Conservation (phyloP, 768 basidiomycete genomes). For the Chalciporus chontae region DNA sequence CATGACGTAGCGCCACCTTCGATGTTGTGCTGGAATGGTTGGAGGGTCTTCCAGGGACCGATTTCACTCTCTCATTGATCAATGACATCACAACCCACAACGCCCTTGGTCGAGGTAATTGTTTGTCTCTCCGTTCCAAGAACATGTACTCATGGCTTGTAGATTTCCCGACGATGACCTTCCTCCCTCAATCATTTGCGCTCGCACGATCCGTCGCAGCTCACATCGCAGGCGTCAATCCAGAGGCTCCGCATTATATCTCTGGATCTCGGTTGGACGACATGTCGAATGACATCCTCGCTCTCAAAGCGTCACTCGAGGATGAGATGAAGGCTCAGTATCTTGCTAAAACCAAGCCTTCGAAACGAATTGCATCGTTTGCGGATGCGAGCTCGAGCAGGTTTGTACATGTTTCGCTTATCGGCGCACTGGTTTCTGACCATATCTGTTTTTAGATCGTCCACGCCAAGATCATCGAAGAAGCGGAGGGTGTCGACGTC, state of each 20-base stretch:
- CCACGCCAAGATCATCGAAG: slow-evolving; percentile 33
- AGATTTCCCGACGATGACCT: slow-evolving; percentile 39
- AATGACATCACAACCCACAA: slow-evolving; percentile 25
- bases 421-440: not conserved
- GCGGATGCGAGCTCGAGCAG: slow-evolving; percentile 37
- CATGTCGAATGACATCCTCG: slow-evolving; percentile 32
- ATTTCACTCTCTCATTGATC: slow-evolving; percentile 11
- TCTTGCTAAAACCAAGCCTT: slow-evolving; percentile 41
- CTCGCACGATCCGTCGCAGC: slow-evolving; percentile 36
- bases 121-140: not conserved
- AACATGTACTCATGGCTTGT: slow-evolving; percentile 1
- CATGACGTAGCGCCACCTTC: slow-evolving; percentile 20
- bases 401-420: slow-evolving; percentile 28
- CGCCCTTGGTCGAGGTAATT: slow-evolving; percentile 26
- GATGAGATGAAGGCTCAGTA: slow-evolving; percentile 37
- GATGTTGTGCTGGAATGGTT: slow-evolving; percentile 25
- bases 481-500: slow-evolving; percentile 42
- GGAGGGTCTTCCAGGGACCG: slow-evolving; percentile 18
- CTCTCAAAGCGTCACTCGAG: slow-evolving; percentile 31
- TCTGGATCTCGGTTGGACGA: slow-evolving; percentile 21
- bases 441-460: slow-evolving; percentile 20
- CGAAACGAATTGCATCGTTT: slow-evolving; percentile 45
- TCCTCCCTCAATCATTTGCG: slow-evolving; percentile 47
- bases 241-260: slow-evolving; percentile 8
- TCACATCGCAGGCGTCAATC: slow-evolving; percentile 8